Percentiles rank a stretch among this genome's conserved stretches.
These are phyloP conservation scores for Euryodendron excelsum DNA, from an alignment of 148 eudicot species.

Conservation along the genomic window DNA sequence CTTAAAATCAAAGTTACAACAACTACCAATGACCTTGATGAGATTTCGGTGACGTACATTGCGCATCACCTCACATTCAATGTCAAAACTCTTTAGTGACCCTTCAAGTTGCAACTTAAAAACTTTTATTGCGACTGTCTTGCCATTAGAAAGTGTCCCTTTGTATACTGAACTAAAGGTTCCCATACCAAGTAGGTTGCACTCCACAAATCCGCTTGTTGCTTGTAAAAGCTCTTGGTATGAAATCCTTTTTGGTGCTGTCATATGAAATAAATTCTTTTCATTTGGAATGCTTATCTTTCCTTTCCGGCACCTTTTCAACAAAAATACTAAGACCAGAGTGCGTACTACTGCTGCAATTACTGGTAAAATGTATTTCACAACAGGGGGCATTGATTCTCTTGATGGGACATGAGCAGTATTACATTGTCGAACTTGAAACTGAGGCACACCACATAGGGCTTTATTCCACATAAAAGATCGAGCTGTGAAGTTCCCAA, in stretches of 20 bases:
- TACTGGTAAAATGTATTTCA: neutral
- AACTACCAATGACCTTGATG: no score
- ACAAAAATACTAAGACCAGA: neutral
- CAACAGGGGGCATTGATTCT: neutral
- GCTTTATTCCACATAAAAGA: no score
- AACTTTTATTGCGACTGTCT: neutral
- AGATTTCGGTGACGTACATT: no score
- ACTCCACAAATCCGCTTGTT: neutral
- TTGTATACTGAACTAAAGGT: neutral
- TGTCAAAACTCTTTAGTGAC: neutral
- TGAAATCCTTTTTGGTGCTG: neutral
- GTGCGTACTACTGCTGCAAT: neutral
- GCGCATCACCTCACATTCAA: neutral
- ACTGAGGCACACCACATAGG: no score
- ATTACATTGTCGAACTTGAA: no score
- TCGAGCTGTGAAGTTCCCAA: no score
- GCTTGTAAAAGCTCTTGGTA: neutral
- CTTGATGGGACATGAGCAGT: neutral
- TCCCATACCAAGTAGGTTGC: neutral
- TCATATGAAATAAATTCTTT: no score
- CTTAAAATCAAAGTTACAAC: no score
- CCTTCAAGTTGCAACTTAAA: neutral
- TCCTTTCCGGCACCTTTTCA: no score
- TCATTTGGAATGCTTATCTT: neutral
- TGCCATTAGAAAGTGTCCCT: no score